Conservation (phyloP, 148 eudicot genomes). For the Rhododendron henanense region DNA sequence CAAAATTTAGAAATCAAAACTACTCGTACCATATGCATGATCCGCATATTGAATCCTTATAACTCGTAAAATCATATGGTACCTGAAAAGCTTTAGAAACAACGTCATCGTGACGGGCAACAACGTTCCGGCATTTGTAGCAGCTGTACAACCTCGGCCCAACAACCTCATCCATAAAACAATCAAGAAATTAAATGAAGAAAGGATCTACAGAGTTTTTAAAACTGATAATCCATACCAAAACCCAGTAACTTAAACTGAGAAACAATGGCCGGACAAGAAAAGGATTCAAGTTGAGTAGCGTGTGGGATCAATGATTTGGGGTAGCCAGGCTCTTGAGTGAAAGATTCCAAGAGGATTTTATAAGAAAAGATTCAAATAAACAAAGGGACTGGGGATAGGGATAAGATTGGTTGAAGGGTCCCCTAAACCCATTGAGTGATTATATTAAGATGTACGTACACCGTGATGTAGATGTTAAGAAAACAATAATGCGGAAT, state of each 20-base stretch:
- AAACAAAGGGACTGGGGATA: background rate
- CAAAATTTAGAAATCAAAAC: background rate
- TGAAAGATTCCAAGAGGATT: background rate
- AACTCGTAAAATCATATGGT: background rate
- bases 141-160: constrained; percentile 69
- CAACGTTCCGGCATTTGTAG: constrained; percentile 56
- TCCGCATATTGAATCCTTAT: background rate
- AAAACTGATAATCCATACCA: background rate
- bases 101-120: constrained; percentile 72
- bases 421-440: background rate
- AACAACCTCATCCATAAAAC: constrained; percentile 45
- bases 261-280: background rate
- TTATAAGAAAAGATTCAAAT: background rate
- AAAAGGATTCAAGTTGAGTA: background rate
- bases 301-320: background rate
- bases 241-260: background rate
- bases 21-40: background rate
- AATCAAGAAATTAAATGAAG: background rate
- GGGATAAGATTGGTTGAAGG: constrained; percentile 3
- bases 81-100: constrained; percentile 84
- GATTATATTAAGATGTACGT: background rate
- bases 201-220: background rate
- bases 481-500: background rate
- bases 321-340: background rate
- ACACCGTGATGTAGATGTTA: background rate